These are phyloP conservation scores for Aspergillus cavernicola DNA, from an alignment of 495 filamentous ascomycete species.

Conservation along the genomic window DNA sequence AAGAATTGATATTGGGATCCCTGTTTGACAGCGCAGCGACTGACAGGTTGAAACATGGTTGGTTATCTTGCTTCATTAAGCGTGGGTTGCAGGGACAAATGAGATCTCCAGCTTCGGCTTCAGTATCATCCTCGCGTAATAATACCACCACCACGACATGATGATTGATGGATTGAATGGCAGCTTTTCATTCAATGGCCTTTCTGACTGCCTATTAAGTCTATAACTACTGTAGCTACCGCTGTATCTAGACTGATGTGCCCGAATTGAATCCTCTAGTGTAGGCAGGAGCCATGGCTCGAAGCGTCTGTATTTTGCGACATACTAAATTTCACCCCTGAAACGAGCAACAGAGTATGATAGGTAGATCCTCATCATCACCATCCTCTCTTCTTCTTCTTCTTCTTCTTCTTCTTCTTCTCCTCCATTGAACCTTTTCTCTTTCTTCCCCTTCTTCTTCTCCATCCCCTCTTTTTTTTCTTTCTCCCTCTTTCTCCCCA, in stretches of 20 bases:
- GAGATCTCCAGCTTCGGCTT: neutral
- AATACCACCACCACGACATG: neutral
- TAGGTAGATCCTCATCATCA: constrained; percentile 27
- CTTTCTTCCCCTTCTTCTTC: constrained; percentile 12
- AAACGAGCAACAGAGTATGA: constrained; percentile 17
- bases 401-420: constrained; percentile 1
- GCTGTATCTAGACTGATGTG: no score
- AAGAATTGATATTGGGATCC: neutral
- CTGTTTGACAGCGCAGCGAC: neutral
- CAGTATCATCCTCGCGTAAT: neutral
- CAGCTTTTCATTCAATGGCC: no score
- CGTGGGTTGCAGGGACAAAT: neutral
- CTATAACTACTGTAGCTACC: neutral
- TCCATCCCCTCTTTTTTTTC: constrained; percentile 11
- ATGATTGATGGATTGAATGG: no score
- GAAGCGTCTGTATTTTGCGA: constrained; percentile 11
- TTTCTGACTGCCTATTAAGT: neutral
- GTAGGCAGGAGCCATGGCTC: constrained; percentile 13
- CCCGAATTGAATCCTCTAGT: no score
- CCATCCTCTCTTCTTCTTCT: neutral
- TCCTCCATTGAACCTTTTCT: constrained; percentile 11
- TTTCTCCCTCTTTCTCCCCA: constrained; percentile 13
- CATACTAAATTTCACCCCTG: constrained; percentile 25
- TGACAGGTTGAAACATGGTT: constrained; percentile 1
- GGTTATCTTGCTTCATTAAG: neutral